These are phyloP conservation scores for Astrocystis sublimbata DNA, from an alignment of 495 filamentous ascomycete species.

Conservation along the genomic window DNA sequence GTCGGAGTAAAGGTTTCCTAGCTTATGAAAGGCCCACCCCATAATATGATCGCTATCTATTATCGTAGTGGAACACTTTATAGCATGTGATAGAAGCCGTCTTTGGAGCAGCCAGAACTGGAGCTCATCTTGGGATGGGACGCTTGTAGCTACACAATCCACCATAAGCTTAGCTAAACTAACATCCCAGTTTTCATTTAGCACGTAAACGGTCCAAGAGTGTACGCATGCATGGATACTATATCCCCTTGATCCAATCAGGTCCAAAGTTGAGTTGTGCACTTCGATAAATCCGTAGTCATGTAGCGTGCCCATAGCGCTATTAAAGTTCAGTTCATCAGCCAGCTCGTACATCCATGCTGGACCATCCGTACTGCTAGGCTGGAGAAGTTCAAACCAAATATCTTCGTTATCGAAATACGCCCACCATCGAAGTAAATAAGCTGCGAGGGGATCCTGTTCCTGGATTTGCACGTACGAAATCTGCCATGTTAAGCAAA, in stretches of 20 bases:
- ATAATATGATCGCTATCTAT: neutral
- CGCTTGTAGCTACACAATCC: neutral
- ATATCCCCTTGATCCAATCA: slow-evolving; percentile 35
- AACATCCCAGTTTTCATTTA: slow-evolving; percentile 23
- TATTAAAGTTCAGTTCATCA: slow-evolving; percentile 27
- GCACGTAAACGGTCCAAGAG: slow-evolving; percentile 38
- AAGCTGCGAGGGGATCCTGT: slow-evolving; percentile 35
- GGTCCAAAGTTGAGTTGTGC: slow-evolving; percentile 21
- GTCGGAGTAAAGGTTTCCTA: slow-evolving; percentile 26
- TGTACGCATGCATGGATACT: slow-evolving; percentile 44
- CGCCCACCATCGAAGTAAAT: slow-evolving; percentile 47
- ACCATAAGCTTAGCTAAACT: neutral
- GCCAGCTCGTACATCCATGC: slow-evolving; percentile 22
- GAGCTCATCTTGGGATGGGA: neutral
- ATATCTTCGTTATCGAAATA: slow-evolving; percentile 54
- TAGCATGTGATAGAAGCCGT: neutral
- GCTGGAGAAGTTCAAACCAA: slow-evolving; percentile 47
- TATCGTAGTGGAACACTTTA: neutral
- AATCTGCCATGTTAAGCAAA: slow-evolving; percentile 50
- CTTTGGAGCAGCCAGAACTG: neutral
- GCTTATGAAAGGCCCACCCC: neutral
- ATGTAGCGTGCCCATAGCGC: slow-evolving; percentile 24
- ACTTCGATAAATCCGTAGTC: slow-evolving; percentile 33
- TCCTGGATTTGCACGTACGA: slow-evolving; percentile 44
- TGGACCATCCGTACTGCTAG: slow-evolving; percentile 13